Evolutionary conservation across 495 filamentous ascomycete genomes (phyloP), one percentile per base, ranked within the genome.

Genomic region (Penicillium soppii): DNA sequence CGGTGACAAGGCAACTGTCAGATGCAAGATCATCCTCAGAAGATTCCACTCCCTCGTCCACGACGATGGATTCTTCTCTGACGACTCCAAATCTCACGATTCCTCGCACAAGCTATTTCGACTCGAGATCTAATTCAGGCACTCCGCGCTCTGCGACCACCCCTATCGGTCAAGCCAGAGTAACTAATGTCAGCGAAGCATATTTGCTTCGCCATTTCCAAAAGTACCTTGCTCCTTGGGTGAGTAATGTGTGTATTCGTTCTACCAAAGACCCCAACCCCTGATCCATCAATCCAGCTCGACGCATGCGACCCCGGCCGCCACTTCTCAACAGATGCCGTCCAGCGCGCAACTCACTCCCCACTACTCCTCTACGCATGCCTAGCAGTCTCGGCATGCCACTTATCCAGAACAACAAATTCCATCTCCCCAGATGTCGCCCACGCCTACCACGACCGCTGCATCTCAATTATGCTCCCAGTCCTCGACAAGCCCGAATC

Each of bases 361-460:
- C 58, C 71, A 29, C 58, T 75, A 6, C 50, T 75, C 21, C 47
- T 72, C 0, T 73, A 73, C 36, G 71, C 71, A 26, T 73, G 69
- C 43, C 49, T 75, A 7, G 71, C 69, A 27, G 68, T 67, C n/a
- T 66, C 71, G 17, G 71, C 71, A 16, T 69, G 67, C 43, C 70
- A 75, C 47, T 62, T 75, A 5, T 73, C 65, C 10, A 57, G 62
- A 37, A 73, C 70, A 7, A 63, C 63, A 42, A 59, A 69, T 43
- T 58, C 63, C 4, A 48, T 73, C 45, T 53, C 72, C 1, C 45
- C 61, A 0, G 58, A 67, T 26, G 58, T 68, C 2, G 70, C 70
- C n/a, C 67, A 75, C 37, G 66, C 52, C 47, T 72, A 73, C 25
- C 69, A 73, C 56, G 70, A 75, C 27, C 69, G 66, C 52, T 75